Conservation (phyloP, 2,329 filamentous ascomycete species). For the Neophaeococcomyces mojaviensis region DNA sequence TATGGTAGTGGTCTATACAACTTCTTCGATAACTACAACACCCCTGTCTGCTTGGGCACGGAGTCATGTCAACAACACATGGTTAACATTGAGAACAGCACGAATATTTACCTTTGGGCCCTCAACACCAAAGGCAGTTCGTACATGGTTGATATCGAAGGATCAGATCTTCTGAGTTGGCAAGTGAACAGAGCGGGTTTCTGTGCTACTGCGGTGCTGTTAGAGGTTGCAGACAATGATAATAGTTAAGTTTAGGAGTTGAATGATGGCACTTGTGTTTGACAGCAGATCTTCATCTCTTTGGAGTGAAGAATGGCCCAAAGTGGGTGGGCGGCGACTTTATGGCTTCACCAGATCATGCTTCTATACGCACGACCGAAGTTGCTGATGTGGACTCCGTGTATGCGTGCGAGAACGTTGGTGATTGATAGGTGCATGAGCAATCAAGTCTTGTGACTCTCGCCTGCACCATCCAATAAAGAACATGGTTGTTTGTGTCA, state of each 20-base stretch:
- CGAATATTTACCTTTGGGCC: constrained; percentile 20
- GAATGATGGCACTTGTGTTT: not conserved
- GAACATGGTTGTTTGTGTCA: too few relatives aligned
- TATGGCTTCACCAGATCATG: too few relatives aligned
- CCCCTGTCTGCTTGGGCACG: constrained; percentile 28
- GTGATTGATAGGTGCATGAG: too few relatives aligned
- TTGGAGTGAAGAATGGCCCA: too few relatives aligned
- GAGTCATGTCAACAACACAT: constrained; percentile 21
- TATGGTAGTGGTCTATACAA: constrained; percentile 61
- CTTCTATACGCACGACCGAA: too few relatives aligned
- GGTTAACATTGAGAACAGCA: constrained; percentile 18
- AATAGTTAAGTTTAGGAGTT: not conserved
- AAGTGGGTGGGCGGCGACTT: too few relatives aligned
- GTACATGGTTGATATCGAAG: constrained; percentile 20
- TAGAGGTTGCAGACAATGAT: constrained; percentile 14
- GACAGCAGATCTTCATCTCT: too few relatives aligned
- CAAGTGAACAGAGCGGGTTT: constrained; percentile 18
- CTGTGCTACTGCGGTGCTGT: constrained; percentile 18
- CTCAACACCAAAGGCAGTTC: constrained; percentile 19
- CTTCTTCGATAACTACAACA: constrained; percentile 50
- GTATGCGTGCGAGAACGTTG: too few relatives aligned
- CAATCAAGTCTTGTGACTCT: too few relatives aligned
- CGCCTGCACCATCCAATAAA: too few relatives aligned
- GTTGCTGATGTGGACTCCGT: too few relatives aligned
- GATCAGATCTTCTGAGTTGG: constrained; percentile 18